phyloP scores from a whole-genome alignment of 2,329 filamentous ascomycete species.

The Fusarium irregulare region DNA sequence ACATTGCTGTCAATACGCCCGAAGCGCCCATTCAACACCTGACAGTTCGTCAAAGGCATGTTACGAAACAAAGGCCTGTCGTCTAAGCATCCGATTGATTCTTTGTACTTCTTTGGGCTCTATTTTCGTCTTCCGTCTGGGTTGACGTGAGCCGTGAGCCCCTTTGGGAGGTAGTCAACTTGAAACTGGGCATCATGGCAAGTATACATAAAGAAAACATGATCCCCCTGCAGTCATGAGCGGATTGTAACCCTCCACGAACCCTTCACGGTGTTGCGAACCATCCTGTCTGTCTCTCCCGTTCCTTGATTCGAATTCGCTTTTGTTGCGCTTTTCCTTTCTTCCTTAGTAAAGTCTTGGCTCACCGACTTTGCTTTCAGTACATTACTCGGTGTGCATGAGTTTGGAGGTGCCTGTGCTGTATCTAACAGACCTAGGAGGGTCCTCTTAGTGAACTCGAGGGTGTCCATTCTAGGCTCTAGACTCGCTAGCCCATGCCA shows the following conservation, averaged over 20 bases:
- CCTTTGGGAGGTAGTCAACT: neutral
- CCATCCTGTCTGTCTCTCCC: neutral
- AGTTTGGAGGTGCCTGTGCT: constrained; percentile 16
- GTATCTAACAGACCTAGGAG: constrained; percentile 7
- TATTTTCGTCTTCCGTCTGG: constrained; percentile 37
- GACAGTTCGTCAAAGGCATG: constrained; percentile 7
- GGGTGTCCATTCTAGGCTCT: constrained; percentile 26
- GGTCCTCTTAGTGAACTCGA: constrained; percentile 36
- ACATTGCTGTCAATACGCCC: constrained; percentile 10
- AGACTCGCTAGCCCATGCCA: constrained; percentile 34
- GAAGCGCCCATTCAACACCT: constrained; percentile 14
- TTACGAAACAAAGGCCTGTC: constrained; percentile 30
- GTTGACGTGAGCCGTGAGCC: neutral
- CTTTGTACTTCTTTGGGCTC: constrained; percentile 18
- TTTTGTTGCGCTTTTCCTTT: constrained; percentile 13
- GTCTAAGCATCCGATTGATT: constrained; percentile 12
- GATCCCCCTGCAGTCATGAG: constrained; percentile 22
- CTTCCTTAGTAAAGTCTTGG: constrained; percentile 12
- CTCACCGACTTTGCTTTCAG: constrained; percentile 38
- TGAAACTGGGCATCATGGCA: constrained; percentile 15
- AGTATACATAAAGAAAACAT: constrained; percentile 42
- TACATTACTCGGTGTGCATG: constrained; percentile 30
- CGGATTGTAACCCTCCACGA: constrained; percentile 21
- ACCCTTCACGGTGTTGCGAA: constrained; percentile 1
- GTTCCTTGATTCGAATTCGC: constrained; percentile 21